Conservation (phyloP, 2,329 filamentous ascomycete genomes). For the Xylariaceae sp. region DNA sequence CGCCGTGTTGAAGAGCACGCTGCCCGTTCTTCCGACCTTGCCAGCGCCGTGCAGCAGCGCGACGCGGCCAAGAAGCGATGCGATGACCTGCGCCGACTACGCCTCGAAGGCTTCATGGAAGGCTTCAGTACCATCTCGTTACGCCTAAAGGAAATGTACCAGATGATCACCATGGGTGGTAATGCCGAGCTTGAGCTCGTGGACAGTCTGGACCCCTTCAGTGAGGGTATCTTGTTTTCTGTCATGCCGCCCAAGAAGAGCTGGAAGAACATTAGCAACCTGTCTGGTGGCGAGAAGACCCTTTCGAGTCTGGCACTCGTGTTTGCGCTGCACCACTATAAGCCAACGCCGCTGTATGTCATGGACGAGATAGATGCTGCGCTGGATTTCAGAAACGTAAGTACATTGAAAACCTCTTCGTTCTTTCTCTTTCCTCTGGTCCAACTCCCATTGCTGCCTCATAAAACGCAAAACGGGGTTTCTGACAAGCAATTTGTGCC, state of each 20-base stretch:
- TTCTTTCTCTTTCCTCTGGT: too few species aligned
- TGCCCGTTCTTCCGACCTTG: conserved; percentile 77
- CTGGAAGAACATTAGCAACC: conserved; percentile 98
- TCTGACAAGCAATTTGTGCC: too few species aligned
- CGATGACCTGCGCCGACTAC: conserved; percentile 84
- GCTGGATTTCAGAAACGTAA: conserved; percentile 94
- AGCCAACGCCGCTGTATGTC: conserved; percentile 94
- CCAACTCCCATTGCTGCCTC: too few species aligned
- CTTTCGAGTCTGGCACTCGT: conserved; percentile 87
- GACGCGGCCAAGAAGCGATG: conserved; percentile 88
- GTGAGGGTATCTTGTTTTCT: conserved; percentile 91
- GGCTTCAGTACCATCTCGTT: conserved; percentile 93
- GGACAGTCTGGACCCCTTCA: conserved; percentile 93
- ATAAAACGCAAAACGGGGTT: too few species aligned
- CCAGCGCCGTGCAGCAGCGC: conserved; percentile 69
- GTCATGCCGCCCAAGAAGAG: conserved; percentile 99
- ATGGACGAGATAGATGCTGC: conserved; percentile 99
- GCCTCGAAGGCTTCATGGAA: conserved; percentile 96
- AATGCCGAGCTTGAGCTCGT: conserved; percentile 97
- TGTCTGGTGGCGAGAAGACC: conserved; percentile 97
- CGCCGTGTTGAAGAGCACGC: conserved; percentile 80
- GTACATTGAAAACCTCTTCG: conserved; percentile 33
- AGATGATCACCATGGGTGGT: conserved; percentile 99
- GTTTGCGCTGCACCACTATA: conserved; percentile 98
- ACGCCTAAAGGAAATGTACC: conserved; percentile 98